Evolutionary conservation across 441 rosid genomes (phyloP).

Genomic region (Theobroma grandiflorum): DNA sequence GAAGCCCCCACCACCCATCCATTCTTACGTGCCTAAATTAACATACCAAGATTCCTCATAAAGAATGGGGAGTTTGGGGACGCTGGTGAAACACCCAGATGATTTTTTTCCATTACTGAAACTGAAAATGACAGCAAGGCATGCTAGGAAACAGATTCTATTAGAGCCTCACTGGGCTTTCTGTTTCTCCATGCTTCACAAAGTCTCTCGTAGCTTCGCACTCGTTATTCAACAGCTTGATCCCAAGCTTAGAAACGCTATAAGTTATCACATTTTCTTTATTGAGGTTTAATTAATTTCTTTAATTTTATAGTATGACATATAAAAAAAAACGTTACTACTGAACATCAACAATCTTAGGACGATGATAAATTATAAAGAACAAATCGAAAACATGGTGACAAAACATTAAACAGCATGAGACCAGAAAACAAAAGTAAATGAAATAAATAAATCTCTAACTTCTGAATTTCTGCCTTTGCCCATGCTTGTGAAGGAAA

Average conservation of each 20-base stretch:
- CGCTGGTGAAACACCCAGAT: conserved; percentile 76
- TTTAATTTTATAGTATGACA: neutral
- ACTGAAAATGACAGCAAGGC: conserved; percentile 71
- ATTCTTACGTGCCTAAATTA: no score
- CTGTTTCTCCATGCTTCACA: conserved; percentile 89
- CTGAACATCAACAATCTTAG: no score
- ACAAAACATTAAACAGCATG: no score
- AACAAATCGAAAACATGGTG: no score
- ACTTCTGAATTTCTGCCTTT: no score
- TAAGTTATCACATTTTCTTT: conserved; percentile 39
- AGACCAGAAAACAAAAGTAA: no score
- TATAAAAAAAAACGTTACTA: no score
- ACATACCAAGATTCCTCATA: no score
- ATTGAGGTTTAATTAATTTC: neutral
- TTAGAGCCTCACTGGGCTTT: conserved; percentile 88
- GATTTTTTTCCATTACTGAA: conserved; percentile 89
- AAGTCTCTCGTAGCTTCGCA: conserved; percentile 90
- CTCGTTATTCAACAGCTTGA: conserved; percentile 91
- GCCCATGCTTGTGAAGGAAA: no score
- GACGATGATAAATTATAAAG: no score
- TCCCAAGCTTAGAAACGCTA: conserved; percentile 84
- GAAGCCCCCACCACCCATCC: no score
- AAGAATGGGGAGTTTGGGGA: conserved; percentile 77
- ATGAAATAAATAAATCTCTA: no score
- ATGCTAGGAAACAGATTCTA: conserved; percentile 95